phyloP scores from a whole-genome alignment of 2,329 filamentous ascomycete genomes.

The Cladophialophora chaetospira region DNA sequence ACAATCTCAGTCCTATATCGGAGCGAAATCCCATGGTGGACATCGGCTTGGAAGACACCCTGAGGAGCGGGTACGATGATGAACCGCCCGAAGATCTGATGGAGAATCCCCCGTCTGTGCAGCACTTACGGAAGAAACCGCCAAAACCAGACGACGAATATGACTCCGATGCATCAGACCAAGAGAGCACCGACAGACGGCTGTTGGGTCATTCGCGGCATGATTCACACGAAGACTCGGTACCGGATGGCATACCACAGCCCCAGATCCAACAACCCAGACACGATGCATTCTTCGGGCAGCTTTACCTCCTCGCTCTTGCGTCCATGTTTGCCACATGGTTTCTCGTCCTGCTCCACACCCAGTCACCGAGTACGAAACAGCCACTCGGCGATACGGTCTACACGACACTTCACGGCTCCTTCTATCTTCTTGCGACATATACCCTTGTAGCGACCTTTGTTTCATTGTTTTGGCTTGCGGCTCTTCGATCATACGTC shows the following conservation, averaged over 20 bases:
- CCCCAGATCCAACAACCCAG: constrained; percentile 69
- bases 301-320: constrained; percentile 81
- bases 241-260: constrained; percentile 59
- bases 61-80: constrained; percentile 49
- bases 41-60: constrained; percentile 73
- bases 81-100: constrained; percentile 47
- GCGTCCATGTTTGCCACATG: constrained; percentile 85
- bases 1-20: constrained; percentile 57
- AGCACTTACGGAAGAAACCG: constrained; percentile 56
- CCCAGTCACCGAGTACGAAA: constrained; percentile 68
- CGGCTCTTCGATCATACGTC: constrained; percentile 83
- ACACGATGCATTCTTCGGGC: constrained; percentile 90
- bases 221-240: constrained; percentile 54
- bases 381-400: constrained; percentile 86
- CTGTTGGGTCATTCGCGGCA: constrained; percentile 46
- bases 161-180: constrained; percentile 54
- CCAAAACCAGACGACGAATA: constrained; percentile 39
- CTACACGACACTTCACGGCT: constrained; percentile 82
- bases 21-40: constrained; percentile 69
- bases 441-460: constrained; percentile 89
- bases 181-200: constrained; percentile 41
- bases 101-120: constrained; percentile 58
- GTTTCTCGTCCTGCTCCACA: constrained; percentile 87
- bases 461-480: constrained; percentile 88
- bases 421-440: constrained; percentile 83